phyloP scores from a whole-genome alignment of 2,329 filamentous ascomycete genomes.

The Elsinoe necatrix region DNA sequence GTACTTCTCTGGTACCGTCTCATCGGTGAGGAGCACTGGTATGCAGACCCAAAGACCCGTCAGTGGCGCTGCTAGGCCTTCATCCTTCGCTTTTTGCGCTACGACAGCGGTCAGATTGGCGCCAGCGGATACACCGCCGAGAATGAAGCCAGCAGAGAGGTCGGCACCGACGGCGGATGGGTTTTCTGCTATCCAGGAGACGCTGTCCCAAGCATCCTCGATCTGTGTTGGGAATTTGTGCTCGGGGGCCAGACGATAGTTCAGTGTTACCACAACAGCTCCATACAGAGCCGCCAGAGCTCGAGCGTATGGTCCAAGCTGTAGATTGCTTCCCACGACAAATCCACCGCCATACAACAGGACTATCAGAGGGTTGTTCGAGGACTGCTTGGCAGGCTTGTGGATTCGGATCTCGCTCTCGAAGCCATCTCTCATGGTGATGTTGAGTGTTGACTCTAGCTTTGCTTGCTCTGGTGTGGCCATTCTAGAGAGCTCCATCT shows the following conservation, averaged over 20 bases:
- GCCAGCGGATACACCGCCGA: conserved; percentile 43
- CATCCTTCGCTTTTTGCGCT: conserved; percentile 35
- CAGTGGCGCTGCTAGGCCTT: conserved; percentile 35
- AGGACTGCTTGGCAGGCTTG: conserved; percentile 19
- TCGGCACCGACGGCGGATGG: conserved; percentile 35
- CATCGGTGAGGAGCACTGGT: conserved; percentile 30
- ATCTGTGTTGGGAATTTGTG: conserved; percentile 38
- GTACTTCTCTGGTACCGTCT: conserved; percentile 34
- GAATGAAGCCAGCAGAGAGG: conserved; percentile 39
- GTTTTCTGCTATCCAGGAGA: conserved; percentile 39
- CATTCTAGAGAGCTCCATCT: conserved; percentile 13
- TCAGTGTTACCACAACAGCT: conserved; percentile 36
- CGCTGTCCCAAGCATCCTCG: conserved; percentile 39
- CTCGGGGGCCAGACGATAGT: conserved; percentile 41
- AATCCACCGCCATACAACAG: conserved; percentile 26
- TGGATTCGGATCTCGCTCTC: conserved; percentile 30
- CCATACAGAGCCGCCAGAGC: conserved; percentile 26
- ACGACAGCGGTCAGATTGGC: conserved; percentile 35
- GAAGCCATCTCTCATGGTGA: conserved; percentile 29
- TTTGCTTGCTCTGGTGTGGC: conserved; percentile 14
- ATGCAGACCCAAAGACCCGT: conserved; percentile 42
- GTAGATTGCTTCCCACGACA: conserved; percentile 23
- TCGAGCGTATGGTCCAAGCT: conserved; percentile 22
- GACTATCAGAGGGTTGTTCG: conserved; percentile 23
- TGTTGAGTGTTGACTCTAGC: conserved; percentile 21